phyloP scores from a whole-genome alignment of 305 asterid species.

The Fraxinus dipetala region DNA sequence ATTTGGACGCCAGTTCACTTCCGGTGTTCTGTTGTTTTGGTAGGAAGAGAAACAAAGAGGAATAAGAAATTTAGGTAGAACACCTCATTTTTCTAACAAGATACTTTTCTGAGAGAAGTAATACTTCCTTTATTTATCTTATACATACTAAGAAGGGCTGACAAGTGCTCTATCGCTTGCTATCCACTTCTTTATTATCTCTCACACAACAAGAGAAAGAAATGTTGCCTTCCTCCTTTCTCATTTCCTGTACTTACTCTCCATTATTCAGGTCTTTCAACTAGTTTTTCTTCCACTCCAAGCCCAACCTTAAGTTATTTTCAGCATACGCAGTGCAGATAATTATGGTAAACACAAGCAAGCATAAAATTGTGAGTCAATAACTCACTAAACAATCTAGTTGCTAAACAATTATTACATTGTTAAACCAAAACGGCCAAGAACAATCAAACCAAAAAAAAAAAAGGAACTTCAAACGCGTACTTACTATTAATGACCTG shows the following conservation, averaged over 20 bases:
- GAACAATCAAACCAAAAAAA: not conserved
- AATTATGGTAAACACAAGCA: not conserved
- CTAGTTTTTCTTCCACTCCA: not conserved
- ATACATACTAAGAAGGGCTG: not conserved
- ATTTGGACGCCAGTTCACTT: not conserved
- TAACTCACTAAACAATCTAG: not conserved
- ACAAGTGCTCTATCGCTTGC: not conserved
- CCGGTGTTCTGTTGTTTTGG: not conserved
- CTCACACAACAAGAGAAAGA: not conserved
- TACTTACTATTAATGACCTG: not conserved
- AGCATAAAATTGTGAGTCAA: not conserved
- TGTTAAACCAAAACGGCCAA: not conserved
- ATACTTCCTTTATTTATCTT: not conserved
- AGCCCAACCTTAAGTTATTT: not conserved
- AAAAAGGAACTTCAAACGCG: not conserved
- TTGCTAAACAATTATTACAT: not conserved
- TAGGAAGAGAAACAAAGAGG: not conserved
- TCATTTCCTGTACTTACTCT: not conserved
- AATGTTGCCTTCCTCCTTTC: not conserved
- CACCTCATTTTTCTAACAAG: not conserved
- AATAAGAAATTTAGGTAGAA: not conserved
- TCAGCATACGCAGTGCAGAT: not conserved
- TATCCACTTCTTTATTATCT: not conserved
- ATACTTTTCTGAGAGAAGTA: not conserved
- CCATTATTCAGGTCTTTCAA: not conserved